phyloP scores from a whole-genome alignment of 371 early-diverging fungal species.

The Cokeromyces recurvatus region DNA sequence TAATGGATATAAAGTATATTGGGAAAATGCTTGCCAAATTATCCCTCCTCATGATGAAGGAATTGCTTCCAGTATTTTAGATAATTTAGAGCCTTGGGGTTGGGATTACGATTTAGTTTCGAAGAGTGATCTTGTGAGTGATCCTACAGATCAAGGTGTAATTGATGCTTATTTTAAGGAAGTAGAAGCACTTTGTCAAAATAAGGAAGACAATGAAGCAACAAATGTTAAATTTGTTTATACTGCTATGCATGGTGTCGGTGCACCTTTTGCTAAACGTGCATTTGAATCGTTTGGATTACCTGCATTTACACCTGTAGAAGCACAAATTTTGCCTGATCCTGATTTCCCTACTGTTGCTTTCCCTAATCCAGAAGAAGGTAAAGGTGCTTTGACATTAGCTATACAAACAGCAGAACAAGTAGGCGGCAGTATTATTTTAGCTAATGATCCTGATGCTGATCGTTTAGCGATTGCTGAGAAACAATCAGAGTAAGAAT shows the following conservation, averaged over 20 bases:
- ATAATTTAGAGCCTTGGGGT: slow-evolving; percentile 69
- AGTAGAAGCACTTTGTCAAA: slow-evolving; percentile 39
- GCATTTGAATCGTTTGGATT: slow-evolving; percentile 70
- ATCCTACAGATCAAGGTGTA: slow-evolving; percentile 54
- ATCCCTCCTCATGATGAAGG: slow-evolving; percentile 85
- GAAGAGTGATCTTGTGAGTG: slow-evolving; percentile 36
- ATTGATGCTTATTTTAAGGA: slow-evolving; percentile 71
- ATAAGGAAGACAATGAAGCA: slow-evolving; percentile 42
- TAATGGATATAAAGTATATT: slow-evolving; percentile 98
- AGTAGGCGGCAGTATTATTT: slow-evolving; percentile 57
- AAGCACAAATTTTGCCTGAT: slow-evolving; percentile 75
- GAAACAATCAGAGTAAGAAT: slow-evolving; percentile 46
- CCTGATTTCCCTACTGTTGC: slow-evolving; percentile 92
- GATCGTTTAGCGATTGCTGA: slow-evolving; percentile 93
- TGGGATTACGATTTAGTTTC: slow-evolving; percentile 72
- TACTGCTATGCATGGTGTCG: slow-evolving; percentile 97
- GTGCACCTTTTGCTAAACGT: slow-evolving; percentile 67
- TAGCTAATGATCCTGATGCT: slow-evolving; percentile 99
- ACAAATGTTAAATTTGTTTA: slow-evolving; percentile 72
- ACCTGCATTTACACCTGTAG: slow-evolving; percentile 58
- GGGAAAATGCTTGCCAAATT: slow-evolving; percentile 92
- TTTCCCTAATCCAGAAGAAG: slow-evolving; percentile 95
- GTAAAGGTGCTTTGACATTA: slow-evolving; percentile 76
- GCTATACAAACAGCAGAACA: slow-evolving; percentile 75
- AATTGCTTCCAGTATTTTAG: slow-evolving; percentile 70